Conservation (phyloP, 345 rosid species). For the Cardamine occulta region DNA sequence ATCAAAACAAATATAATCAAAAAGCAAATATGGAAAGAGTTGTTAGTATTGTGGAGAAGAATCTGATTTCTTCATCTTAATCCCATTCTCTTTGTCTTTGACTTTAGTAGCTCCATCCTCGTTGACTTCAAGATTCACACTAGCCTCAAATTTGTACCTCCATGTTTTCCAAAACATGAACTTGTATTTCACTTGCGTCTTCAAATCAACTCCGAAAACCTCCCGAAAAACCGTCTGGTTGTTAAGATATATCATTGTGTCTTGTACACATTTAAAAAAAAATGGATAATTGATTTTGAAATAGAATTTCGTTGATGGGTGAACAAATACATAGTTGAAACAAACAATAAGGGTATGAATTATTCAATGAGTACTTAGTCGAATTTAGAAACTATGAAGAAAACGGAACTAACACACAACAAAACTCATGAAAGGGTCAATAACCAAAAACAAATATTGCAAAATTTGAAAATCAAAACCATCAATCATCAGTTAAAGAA, state of each 20-base stretch:
- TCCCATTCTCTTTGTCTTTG: background rate
- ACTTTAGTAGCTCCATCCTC: background rate
- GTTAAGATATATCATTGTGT: background rate
- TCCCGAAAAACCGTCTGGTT: no score
- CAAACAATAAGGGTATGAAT: constrained; percentile 16
- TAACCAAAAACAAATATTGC: background rate
- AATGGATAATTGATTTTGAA: background rate
- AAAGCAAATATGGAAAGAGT: background rate
- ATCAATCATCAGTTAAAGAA: background rate
- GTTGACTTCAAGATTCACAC: constrained; percentile 2
- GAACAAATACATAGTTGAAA: constrained; percentile 13
- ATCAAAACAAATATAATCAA: background rate
- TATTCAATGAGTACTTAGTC: constrained; percentile 9
- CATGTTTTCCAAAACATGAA: background rate
- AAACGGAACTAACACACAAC: background rate
- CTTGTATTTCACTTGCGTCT: no score
- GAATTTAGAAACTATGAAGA: background rate
- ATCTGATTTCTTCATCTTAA: background rate
- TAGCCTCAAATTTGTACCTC: background rate
- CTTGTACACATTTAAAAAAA: background rate
- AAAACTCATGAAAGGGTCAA: constrained; percentile 5
- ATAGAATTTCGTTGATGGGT: constrained; percentile 11
- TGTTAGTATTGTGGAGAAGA: no score
- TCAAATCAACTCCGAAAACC: no score
- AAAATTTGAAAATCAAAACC: background rate